Conservation (phyloP, 2,329 filamentous ascomycete genomes). For the Aspergillus texensis region DNA sequence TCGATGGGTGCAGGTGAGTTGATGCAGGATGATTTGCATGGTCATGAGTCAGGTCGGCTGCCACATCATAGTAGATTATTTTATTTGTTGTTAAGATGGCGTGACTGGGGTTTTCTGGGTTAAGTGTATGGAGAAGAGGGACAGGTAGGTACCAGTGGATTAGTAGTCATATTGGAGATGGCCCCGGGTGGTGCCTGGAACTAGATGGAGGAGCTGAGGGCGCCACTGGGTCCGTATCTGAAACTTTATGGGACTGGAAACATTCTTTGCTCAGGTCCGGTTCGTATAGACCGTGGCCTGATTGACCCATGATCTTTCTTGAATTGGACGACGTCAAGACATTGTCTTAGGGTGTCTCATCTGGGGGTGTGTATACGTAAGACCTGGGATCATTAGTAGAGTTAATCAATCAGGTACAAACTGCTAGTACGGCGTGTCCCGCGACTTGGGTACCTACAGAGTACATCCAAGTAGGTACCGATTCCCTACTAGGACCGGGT, state of each 20-base stretch:
- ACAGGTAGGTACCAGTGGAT: not conserved
- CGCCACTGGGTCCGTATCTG: not conserved
- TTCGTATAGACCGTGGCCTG: conserved; percentile 1
- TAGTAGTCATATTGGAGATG: not conserved
- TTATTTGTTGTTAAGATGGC: not conserved
- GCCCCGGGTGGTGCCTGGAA: not conserved
- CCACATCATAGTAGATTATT: not conserved
- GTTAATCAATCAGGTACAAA: not conserved
- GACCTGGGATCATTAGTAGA: not conserved
- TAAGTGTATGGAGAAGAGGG: too few species aligned
- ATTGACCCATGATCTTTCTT: not conserved
- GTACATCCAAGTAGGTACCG: not conserved
- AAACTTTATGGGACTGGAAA: not conserved
- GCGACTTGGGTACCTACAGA: not conserved
- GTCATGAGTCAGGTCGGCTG: not conserved
- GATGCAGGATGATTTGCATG: conserved; percentile 1
- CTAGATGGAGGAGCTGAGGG: not conserved
- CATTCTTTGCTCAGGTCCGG: not conserved
- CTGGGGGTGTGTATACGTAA: not conserved
- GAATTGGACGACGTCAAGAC: not conserved
- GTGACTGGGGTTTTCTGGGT: not conserved
- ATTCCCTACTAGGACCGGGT: not conserved
- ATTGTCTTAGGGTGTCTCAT: not conserved
- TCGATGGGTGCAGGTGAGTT: not conserved
- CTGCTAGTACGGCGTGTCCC: not conserved